These are phyloP conservation scores for Coemansia sp. DNA, from an alignment of 192 early-diverging fungal genomes.

Conservation along the genomic window DNA sequence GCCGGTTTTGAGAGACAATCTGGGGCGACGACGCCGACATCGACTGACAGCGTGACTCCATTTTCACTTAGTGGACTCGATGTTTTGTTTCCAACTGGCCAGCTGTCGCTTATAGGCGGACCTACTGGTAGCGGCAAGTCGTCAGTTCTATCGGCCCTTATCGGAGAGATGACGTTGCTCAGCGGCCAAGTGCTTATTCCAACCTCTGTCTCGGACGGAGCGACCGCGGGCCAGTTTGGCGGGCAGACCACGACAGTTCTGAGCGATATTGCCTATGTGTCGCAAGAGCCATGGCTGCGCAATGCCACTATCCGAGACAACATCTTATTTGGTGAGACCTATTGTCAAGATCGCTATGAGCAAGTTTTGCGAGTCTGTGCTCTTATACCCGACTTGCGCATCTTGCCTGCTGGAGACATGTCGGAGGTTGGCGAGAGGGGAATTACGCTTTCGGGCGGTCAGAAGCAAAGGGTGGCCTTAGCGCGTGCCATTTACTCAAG, in stretches of 20 bases:
- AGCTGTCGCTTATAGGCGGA: constrained; percentile 80
- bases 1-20: not conserved
- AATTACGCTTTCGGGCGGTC: constrained; percentile 81
- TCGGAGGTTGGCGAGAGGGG: constrained; percentile 92
- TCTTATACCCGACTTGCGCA: constrained; percentile 76
- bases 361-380: constrained; percentile 79
- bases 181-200: constrained; percentile 29
- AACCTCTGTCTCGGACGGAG: not conserved
- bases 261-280: constrained; percentile 73
- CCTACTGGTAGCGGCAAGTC: constrained; percentile 91
- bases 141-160: constrained; percentile 73
- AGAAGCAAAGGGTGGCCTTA: constrained; percentile 83
- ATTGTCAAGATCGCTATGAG: constrained; percentile 70
- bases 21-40: not conserved
- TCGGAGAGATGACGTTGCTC: constrained; percentile 72
- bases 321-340: constrained; percentile 80
- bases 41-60: constrained; percentile 28
- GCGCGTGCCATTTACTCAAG: constrained; percentile 83
- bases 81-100: constrained; percentile 65
- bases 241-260: constrained; percentile 7
- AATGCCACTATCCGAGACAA: constrained; percentile 78
- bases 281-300: constrained; percentile 74
- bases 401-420: constrained; percentile 79
- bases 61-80: constrained; percentile 63
- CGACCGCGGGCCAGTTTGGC: not conserved